phyloP scores from a whole-genome alignment of 2,329 filamentous ascomycete species.

The Balansia obtecta region DNA sequence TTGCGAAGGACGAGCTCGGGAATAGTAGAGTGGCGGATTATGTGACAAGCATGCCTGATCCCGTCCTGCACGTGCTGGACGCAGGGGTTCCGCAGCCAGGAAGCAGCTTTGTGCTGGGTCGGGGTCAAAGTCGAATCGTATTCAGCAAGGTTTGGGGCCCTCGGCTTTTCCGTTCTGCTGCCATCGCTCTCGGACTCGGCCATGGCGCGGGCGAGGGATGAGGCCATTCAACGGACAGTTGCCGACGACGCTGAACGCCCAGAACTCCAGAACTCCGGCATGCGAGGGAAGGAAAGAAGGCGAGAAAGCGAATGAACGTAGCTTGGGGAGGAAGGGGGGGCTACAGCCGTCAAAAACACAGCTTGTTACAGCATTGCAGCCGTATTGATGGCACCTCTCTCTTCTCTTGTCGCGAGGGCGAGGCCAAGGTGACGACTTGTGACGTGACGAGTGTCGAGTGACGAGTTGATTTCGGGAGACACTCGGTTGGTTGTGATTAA shows the following conservation, averaged over 20 bases:
- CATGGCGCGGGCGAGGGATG: background rate
- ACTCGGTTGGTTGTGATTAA: too few relatives aligned
- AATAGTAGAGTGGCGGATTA: constrained; percentile 26
- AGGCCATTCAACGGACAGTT: background rate
- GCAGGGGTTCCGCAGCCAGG: background rate
- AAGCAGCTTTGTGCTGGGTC: background rate
- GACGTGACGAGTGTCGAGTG: too few relatives aligned
- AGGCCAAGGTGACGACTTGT: background rate
- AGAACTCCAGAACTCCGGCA: background rate
- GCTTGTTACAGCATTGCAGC: background rate
- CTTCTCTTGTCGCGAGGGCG: too few relatives aligned
- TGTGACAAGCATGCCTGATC: constrained; percentile 10
- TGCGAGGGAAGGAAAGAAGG: constrained; percentile 8
- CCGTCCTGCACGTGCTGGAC: constrained; percentile 1
- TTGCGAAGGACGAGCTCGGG: constrained; percentile 45
- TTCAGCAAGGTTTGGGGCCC: background rate
- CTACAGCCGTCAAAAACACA: background rate
- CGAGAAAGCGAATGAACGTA: background rate
- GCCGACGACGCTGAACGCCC: background rate
- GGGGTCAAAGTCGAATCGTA: background rate
- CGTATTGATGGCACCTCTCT: background rate
- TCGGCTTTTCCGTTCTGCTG: constrained; percentile 3
- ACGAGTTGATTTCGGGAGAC: background rate
- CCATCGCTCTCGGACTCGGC: constrained; percentile 3
- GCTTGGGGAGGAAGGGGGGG: too few relatives aligned